Conservation (phyloP, 1,139 yeast genomes). For the Geotrichum aggregatum region DNA sequence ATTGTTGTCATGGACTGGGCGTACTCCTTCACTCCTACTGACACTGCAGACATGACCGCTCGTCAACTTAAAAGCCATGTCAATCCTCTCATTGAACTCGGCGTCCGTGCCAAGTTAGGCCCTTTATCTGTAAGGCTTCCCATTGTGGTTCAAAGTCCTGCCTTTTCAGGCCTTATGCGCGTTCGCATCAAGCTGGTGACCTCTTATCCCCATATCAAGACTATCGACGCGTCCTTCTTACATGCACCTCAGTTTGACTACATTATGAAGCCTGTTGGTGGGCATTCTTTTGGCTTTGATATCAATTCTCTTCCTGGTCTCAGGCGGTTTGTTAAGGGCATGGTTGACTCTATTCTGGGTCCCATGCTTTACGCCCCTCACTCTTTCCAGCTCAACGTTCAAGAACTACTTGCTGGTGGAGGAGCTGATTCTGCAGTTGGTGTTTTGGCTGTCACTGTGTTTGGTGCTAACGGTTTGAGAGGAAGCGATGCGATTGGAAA, state of each 20-base stretch:
- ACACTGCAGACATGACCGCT: constrained; percentile 71
- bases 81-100: constrained; percentile 60
- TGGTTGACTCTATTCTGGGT: constrained; percentile 81
- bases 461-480: constrained; percentile 62
- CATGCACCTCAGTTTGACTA: constrained; percentile 88
- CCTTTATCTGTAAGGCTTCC: constrained; percentile 42
- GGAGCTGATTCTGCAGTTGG: constrained; percentile 81
- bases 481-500: constrained; percentile 66
- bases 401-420: constrained; percentile 83
- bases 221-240: constrained; percentile 75
- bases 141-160: constrained; percentile 46
- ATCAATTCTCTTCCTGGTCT: constrained; percentile 82
- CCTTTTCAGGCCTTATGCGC: constrained; percentile 65
- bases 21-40: constrained; percentile 85
- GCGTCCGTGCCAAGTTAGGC: constrained; percentile 43
- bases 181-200: constrained; percentile 85
- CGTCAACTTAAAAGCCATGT: constrained; percentile 80
- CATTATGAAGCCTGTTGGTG: constrained; percentile 68
- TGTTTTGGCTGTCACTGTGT: constrained; percentile 65
- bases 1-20: constrained; percentile 96
- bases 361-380: constrained; percentile 84
- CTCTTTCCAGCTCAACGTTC: constrained; percentile 86
- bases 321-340: constrained; percentile 70
- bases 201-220: constrained; percentile 87
- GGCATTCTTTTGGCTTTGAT: constrained; percentile 81